phyloP scores from a whole-genome alignment of 768 basidiomycete genomes.

The Psilocybe cubensis region DNA sequence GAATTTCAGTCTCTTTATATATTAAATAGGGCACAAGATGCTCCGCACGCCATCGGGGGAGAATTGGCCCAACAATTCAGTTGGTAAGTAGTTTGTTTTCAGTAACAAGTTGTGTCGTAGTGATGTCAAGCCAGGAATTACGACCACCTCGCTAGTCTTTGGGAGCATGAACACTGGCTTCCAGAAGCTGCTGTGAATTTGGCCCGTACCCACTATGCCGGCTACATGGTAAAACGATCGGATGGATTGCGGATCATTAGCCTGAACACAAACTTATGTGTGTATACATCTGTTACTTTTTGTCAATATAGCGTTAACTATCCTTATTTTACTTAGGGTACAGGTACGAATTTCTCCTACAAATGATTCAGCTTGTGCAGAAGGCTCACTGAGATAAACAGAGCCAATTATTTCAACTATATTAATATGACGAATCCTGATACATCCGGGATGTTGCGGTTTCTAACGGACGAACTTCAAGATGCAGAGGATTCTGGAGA shows the following conservation, averaged over 20 bases:
- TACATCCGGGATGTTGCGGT: constrained; percentile 75
- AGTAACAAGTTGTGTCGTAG: background rate
- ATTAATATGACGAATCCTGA: constrained; percentile 75
- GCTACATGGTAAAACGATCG: constrained; percentile 66
- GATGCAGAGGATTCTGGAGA: constrained; percentile 79
- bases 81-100: constrained; percentile 47
- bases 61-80: constrained; percentile 61
- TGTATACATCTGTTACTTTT: constrained; percentile 25
- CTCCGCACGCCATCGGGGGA: constrained; percentile 60
- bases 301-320: background rate
- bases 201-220: constrained; percentile 73
- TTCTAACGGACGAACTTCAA: constrained; percentile 79
- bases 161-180: constrained; percentile 75
- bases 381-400: constrained; percentile 19
- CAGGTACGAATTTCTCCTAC: constrained; percentile 25
- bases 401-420: constrained; percentile 76
- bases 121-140: constrained; percentile 61
- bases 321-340: constrained; percentile 35
- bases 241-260: constrained; percentile 76
- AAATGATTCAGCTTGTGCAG: background rate
- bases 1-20: background rate
- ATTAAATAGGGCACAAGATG: constrained; percentile 55
- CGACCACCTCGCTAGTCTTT: constrained; percentile 70
- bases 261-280: constrained; percentile 79
- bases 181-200: constrained; percentile 54